Percentiles rank a stretch among this genome's conserved stretches.
Evolutionary conservation across 2,329 filamentous ascomycete species (phyloP).

Genomic region (Fusarium sp.): DNA sequence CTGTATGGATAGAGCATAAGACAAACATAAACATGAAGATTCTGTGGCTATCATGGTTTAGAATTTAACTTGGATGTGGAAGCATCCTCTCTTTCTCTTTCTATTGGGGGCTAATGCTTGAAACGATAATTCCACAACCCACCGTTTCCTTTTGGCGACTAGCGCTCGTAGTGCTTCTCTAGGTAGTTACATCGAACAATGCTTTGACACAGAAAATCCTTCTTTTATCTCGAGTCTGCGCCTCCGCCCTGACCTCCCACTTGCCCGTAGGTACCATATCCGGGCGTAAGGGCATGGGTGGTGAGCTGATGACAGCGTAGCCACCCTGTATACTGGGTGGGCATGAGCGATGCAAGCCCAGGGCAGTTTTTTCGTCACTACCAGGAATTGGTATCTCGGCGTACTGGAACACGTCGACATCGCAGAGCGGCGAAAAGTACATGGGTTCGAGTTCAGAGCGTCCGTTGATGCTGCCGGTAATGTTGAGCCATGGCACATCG

Average conservation of each 20-base stretch:
- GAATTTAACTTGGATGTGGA: too few relatives aligned
- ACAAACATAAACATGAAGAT: too few relatives aligned
- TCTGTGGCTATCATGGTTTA: too few relatives aligned
- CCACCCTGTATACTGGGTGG: conserved; percentile 5
- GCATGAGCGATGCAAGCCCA: conserved; percentile 8
- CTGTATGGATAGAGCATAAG: too few relatives aligned
- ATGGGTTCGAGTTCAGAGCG: background rate
- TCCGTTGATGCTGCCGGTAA: conserved; percentile 12
- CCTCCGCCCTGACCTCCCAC: conserved; percentile 11
- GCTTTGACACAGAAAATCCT: conserved; percentile 12
- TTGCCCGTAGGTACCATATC: background rate
- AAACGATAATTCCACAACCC: too few relatives aligned
- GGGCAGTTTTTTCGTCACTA: background rate
- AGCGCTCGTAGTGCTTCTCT: too few relatives aligned
- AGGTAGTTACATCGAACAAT: background rate
- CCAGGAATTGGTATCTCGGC: background rate
- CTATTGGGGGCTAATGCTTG: too few relatives aligned
- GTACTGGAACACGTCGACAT: background rate
- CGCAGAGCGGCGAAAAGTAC: conserved; percentile 9
- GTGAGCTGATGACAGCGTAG: conserved; percentile 11
- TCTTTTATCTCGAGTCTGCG: conserved; percentile 1
- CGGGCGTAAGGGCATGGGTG: conserved; percentile 5
- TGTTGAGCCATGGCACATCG: conserved; percentile 18
- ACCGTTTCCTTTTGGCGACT: too few relatives aligned
- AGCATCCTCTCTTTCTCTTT: too few relatives aligned